Conservation (phyloP, 768 basidiomycete species). For the Mycena crocata region DNA sequence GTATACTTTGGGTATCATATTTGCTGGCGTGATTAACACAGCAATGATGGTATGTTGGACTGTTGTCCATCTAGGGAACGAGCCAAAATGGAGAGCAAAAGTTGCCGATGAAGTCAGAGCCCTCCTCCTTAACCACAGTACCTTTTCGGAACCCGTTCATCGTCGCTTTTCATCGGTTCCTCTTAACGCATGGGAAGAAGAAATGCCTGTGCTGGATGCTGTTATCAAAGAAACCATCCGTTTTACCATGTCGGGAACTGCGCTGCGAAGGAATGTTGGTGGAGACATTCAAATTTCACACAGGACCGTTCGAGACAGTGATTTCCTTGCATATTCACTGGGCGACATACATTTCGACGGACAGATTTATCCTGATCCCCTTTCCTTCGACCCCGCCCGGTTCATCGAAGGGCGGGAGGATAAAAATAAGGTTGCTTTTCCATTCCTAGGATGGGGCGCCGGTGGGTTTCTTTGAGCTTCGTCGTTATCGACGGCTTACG, state of each 20-base stretch:
- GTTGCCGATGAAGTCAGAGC: constrained; percentile 45
- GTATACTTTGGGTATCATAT: constrained; percentile 41
- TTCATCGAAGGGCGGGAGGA: constrained; percentile 47
- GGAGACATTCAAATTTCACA: constrained; percentile 44
- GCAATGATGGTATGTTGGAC: constrained; percentile 53
- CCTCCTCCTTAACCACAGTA: constrained; percentile 44
- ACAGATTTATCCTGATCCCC: constrained; percentile 48
- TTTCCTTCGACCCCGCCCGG: constrained; percentile 50
- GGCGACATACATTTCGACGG: constrained; percentile 51
- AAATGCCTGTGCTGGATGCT: constrained; percentile 51
- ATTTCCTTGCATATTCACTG: constrained; percentile 49
- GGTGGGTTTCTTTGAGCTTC: constrained; percentile 38
- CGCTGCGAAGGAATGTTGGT: constrained; percentile 49
- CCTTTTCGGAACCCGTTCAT: constrained; percentile 45
- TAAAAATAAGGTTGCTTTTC: constrained; percentile 46
- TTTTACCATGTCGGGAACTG: constrained; percentile 41
- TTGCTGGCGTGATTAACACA: constrained; percentile 51
- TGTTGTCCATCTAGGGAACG: constrained; percentile 46
- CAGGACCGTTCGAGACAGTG: constrained; percentile 43
- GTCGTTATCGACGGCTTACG: background rate
- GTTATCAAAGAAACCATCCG: constrained; percentile 55
- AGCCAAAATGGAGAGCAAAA: constrained; percentile 49
- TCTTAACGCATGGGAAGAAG: constrained; percentile 52
- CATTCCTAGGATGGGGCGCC: constrained; percentile 54
- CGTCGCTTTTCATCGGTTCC: constrained; percentile 50